phyloP scores from a whole-genome alignment of 305 asterid species.

The Rubia tinctorum region DNA sequence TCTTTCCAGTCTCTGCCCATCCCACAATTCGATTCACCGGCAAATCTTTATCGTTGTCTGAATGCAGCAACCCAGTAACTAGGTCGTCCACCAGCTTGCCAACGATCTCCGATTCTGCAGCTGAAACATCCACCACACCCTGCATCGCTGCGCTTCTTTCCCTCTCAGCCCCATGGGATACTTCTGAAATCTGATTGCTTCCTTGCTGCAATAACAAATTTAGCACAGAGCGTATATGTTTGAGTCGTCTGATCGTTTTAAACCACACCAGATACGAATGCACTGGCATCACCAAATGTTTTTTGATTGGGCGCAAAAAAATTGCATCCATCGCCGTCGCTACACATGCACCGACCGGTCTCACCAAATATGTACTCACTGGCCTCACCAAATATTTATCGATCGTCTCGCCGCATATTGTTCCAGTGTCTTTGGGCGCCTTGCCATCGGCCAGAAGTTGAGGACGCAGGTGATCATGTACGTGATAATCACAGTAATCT shows the following conservation, averaged over 20 bases:
- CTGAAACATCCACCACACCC: background rate
- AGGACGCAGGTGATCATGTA: background rate
- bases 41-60: slow-evolving; percentile 12
- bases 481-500: background rate
- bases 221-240: background rate
- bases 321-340: background rate
- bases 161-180: background rate
- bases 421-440: slow-evolving; percentile 11
- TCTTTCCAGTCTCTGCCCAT: slow-evolving; percentile 24
- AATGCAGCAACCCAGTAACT: background rate
- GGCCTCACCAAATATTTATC: background rate
- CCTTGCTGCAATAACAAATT: background rate
- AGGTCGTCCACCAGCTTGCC: slow-evolving; percentile 4
- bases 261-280: background rate
- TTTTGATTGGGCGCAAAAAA: background rate
- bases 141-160: background rate
- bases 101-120: slow-evolving; percentile 6
- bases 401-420: slow-evolving; percentile 1
- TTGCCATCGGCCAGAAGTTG: background rate
- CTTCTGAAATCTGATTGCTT: background rate
- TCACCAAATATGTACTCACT: slow-evolving; percentile 1
- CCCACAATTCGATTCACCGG: slow-evolving; percentile 18
- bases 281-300: background rate
- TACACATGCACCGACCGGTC: background rate
- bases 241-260: background rate